Evolutionary conservation across 2,329 filamentous ascomycete genomes (phyloP), one percentile per base, ranked within the genome.

Genomic region (Lasiodiplodia citricola): DNA sequence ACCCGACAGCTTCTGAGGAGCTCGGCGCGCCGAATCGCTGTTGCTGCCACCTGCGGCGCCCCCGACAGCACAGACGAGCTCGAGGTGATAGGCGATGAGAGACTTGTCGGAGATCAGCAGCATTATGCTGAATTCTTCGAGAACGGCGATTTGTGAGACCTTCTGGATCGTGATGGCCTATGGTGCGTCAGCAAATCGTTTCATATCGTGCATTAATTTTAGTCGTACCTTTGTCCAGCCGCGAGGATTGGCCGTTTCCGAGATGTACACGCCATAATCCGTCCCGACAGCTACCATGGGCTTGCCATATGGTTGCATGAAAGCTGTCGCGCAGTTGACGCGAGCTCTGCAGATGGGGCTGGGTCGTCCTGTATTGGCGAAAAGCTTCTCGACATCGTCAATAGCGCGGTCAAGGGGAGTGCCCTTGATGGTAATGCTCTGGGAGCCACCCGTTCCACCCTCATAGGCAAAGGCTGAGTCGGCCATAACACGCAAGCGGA

Each of bases 61-160:
- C 69, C 80, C 83, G 21, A 83, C 79, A 7, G 86, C 84, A 71
- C 87, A 89, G 2, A 99, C 87, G 7, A 93, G 89, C 76, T 99
- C 96, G 52, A 99, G 87, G 66, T 97, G 95, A 77, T 97, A 97
- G 2, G 95, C 94, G 72, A 97, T 93, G 31, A 99, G 85, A 16
- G 92, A 91, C 77, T 94, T 94, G 80, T 99, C 96, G 0, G 95
- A 90, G 72, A 98, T 94, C 70, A 99, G 86, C 35, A 99, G 85
- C 78, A 97, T 96, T 16, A 98, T 85, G 54, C 93, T 96, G 78
- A 98, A 98, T 72, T 98, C 96, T 77, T 99, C 96, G 7, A 99
- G 87, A 0, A 99, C 92, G 0, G 96, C 91, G 58, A 99, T 92
- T 77, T 99, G 96, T 2, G 95, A 96, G 18, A 99, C 94, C 68